Base-by-base conservation (phyloP, 352 stramenopile species). In the Phytopythium kandeliae region DNA sequence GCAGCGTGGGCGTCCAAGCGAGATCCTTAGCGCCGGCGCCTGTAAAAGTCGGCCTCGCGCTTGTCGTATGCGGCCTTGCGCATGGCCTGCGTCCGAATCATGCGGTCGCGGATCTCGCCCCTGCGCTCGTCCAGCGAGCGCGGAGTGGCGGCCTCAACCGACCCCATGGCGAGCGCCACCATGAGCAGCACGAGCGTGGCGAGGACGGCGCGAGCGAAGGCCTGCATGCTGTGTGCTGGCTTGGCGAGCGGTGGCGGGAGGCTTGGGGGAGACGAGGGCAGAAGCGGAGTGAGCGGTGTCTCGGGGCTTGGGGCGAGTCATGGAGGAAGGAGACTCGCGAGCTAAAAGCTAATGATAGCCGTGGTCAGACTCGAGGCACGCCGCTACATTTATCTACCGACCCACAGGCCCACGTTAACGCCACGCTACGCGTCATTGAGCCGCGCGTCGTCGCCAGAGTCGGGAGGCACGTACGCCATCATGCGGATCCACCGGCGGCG, bases 401-500 rank as follows among this genome's bases (percentile, higher is more conserved):
- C n/a, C n/a, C n/a, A n/a, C n/a, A n/a, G n/a, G n/a, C n/a, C n/a
- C n/a, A n/a, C n/a, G n/a, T n/a, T n/a, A n/a, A n/a, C n/a, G n/a
- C n/a, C 28, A 10, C 4, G 28, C 28, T 31, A 31, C 4, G 28
- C 4, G 28, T 24, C 34, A 21, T 34, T 36, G 9, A 22, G 34
- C 9, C 34, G 40, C 16, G 46, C 19, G n/a, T 34, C 35, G n/a
- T 69, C 64, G 0, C 48, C 30, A 13, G 45, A 38, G 26, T 89
- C 78, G 5, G 65, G 65, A 13, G 79, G 79, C 19, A 89, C 77
- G 41, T 80, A 89, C 12, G 67, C 75, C 83, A 93, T 93, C 72
- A 89, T 93, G 33, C 83, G 79, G 40, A 91, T 91, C 83, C 83
- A 93, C 37, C 82, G 79, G 43, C 82, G 82, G 12, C 82, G 77